A percentile compares a stretch with the other conserved stretches of the same genome.
phyloP scores from a whole-genome alignment of 345 rosid species.

The Dipteronia sinensis region DNA sequence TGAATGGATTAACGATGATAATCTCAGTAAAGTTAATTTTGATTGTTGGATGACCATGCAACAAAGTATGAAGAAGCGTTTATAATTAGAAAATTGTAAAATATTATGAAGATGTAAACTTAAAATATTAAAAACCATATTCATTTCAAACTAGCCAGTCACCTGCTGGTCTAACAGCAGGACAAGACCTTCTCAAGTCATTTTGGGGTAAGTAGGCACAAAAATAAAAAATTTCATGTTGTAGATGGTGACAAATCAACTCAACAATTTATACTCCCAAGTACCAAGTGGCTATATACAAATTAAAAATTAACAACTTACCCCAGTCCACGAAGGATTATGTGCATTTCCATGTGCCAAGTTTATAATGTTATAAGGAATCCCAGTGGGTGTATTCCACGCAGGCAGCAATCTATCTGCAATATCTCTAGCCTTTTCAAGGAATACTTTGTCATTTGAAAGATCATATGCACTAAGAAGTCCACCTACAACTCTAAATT shows the following conservation, averaged over 20 bases:
- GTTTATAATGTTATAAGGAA: slow-evolving; percentile 89
- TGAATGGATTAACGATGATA: background rate
- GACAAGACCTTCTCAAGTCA: background rate
- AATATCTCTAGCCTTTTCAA: slow-evolving; percentile 93
- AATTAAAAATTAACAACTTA: slow-evolving; percentile 41
- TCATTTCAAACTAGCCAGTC: background rate
- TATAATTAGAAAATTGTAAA: background rate
- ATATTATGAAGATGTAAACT: background rate
- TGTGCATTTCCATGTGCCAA: slow-evolving; percentile 75
- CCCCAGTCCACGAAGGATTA: slow-evolving; percentile 95
- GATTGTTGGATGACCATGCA: background rate
- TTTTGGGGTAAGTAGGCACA: background rate
- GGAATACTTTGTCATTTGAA: slow-evolving; percentile 83
- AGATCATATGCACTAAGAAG: slow-evolving; percentile 98
- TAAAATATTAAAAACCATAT: background rate
- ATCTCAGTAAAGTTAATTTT: background rate
- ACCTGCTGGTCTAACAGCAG: slow-evolving; percentile 9
- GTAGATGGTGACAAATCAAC: background rate
- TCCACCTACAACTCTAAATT: slow-evolving; percentile 91
- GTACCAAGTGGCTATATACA: background rate
- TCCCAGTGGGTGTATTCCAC: slow-evolving; percentile 82
- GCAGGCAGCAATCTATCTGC: slow-evolving; percentile 97
- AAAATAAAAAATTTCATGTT: background rate
- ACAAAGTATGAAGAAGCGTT: background rate
- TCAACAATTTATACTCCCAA: too few species aligned